Percentiles rank a stretch among this genome's conserved stretches.
Evolutionary conservation across 2,329 filamentous ascomycete genomes (phyloP).

Genomic region (Xylariomycetidae sp.): DNA sequence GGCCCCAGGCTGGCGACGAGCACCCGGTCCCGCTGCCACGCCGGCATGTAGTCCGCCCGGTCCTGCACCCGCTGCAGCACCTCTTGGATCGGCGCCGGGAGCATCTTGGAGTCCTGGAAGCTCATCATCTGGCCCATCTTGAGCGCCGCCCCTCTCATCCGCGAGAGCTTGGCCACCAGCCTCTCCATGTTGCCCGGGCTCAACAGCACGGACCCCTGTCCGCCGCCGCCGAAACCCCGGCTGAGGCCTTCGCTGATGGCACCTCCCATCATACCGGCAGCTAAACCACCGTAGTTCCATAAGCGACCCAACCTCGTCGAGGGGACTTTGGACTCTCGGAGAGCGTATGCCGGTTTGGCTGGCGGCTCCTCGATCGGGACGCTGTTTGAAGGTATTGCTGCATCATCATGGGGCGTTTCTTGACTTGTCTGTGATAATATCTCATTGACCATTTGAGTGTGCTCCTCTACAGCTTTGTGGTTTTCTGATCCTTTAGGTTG

Average conservation of each 20-base stretch:
- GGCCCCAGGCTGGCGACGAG: slow-evolving; percentile 71
- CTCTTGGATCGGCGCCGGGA: slow-evolving; percentile 80
- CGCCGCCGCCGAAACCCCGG: slow-evolving; percentile 66
- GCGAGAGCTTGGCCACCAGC: slow-evolving; percentile 85
- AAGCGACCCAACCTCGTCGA: slow-evolving; percentile 80
- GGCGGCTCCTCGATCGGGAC: no score
- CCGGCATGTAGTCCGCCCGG: slow-evolving; percentile 95
- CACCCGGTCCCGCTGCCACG: slow-evolving; percentile 85
- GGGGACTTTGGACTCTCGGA: slow-evolving; percentile 86
- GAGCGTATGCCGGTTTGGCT: slow-evolving; percentile 52
- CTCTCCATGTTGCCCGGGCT: slow-evolving; percentile 90
- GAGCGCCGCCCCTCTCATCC: slow-evolving; percentile 94
- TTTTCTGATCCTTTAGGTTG: slow-evolving; percentile 7
- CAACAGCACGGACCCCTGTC: slow-evolving; percentile 74
- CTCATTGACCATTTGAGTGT: slow-evolving; percentile 19
- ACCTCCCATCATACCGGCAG: slow-evolving; percentile 91
- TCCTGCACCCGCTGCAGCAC: slow-evolving; percentile 94
- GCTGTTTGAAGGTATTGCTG: slow-evolving; percentile 5
- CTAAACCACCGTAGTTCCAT: slow-evolving; percentile 92
- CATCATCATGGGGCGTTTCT: slow-evolving; percentile 7
- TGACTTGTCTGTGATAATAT: slow-evolving; percentile 19
- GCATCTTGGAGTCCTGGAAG: slow-evolving; percentile 94
- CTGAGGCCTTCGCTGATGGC: slow-evolving; percentile 82
- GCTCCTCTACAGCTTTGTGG: slow-evolving; percentile 15
- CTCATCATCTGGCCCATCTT: slow-evolving; percentile 98